Evolutionary conservation across 202 grass and related monocot species (phyloP), one percentile per base, ranked within the genome.

Genomic region (Alloteropsis angusta): DNA sequence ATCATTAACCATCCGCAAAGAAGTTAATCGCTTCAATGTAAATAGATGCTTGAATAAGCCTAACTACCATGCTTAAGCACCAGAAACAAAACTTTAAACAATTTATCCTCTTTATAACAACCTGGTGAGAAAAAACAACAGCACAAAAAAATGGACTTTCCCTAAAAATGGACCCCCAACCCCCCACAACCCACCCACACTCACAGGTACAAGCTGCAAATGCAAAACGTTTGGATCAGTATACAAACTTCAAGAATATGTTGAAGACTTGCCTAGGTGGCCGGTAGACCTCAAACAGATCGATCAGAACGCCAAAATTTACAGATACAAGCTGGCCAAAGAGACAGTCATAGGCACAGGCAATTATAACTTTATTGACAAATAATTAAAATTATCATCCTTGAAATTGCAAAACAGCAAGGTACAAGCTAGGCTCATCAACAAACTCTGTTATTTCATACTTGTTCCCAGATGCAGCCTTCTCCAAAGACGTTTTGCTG

Each of bases 371-470:
- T 43, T 71, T 61, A 26, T 78, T 69, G 68, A 45, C 35, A 45
- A 61, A 65, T 77, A 36, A 19, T 7, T 2, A 7, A 50, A 60
- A 34, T 4, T 3, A 3, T 84, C 54, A 84, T 37, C 80, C 74
- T 48, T 69, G 57, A 50, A 82, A 82, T 19, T 67, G 81, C 46
- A 96, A 74, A 48, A 90, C 87, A 54, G 93, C 84, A 79, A 97
- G 80, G 72, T 97, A 97, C 61, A 97, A 85, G 5, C 60, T 26
- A 36, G 83, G 25, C 21, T 94, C 91, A 48, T 97, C 91, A n/a
- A 85, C 66, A 57, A 94, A 94, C 62, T 97, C 95, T 14, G 21
- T 69, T 45, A 92, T 71, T 81, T 84, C 74, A 22, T 82, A 94
- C 17, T 80, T 91, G 68, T 90, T 90, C 12, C 64, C 85, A n/a